These are phyloP conservation scores for Gnaphalium uliginosum DNA, from an alignment of 129 eudicot genomes.

Conservation along the genomic window DNA sequence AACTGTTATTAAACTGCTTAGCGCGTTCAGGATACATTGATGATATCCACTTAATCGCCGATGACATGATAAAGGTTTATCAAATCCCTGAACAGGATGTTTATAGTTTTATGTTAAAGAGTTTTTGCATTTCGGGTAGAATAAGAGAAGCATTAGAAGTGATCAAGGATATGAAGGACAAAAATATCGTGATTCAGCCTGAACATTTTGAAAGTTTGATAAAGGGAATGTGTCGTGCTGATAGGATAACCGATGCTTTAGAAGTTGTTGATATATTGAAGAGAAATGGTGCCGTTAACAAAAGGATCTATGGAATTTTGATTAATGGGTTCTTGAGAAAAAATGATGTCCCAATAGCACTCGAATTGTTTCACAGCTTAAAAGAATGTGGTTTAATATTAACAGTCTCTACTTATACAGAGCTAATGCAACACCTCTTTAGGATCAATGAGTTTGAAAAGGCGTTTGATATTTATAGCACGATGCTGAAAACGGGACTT, in stretches of 20 bases:
- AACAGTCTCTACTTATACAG: conserved; percentile 57
- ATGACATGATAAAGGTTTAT: conserved; percentile 63
- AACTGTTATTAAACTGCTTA: conserved; percentile 51
- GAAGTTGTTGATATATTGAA: conserved; percentile 81
- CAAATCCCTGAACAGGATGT: conserved; percentile 48
- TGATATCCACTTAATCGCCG: conserved; percentile 45
- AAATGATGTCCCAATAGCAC: conserved; percentile 35
- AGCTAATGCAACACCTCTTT: conserved; percentile 67
- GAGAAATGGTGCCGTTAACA: conserved; percentile 40
- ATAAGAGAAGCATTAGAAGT: conserved; percentile 72
- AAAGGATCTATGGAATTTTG: conserved; percentile 48
- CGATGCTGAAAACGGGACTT: conserved; percentile 57
- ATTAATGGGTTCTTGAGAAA: conserved; percentile 59
- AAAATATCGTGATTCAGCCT: conserved; percentile 38
- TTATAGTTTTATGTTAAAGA: conserved; percentile 48
- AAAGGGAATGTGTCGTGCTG: conserved; percentile 67
- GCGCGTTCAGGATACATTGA: conserved; percentile 48
- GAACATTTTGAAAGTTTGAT: conserved; percentile 59
- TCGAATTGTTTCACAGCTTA: conserved; percentile 28
- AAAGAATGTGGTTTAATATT: conserved; percentile 52
- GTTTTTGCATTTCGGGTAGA: conserved; percentile 61
- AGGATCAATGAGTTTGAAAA: conserved; percentile 52
- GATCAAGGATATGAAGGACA: conserved; percentile 59
- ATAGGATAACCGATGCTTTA: conserved; percentile 64
- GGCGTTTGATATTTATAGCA: conserved; percentile 53